phyloP scores from a whole-genome alignment of 495 filamentous ascomycete genomes.

The Penicillium pulvis region DNA sequence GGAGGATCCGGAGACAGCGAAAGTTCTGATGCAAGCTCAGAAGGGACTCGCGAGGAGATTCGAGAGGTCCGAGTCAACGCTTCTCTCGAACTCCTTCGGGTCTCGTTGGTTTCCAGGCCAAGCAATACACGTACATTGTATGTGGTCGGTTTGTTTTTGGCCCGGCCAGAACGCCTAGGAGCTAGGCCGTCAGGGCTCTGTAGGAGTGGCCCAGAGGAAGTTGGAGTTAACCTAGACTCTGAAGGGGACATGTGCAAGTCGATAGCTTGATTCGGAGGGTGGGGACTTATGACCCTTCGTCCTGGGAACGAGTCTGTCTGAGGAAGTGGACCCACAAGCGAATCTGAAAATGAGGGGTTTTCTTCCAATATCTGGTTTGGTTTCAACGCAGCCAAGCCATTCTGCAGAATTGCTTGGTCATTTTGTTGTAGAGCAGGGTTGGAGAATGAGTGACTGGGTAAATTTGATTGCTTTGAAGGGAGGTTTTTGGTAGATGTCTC shows the following conservation, averaged over 20 bases:
- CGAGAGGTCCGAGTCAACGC: neutral
- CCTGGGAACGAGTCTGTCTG: neutral
- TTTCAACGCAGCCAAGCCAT: neutral
- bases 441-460: neutral
- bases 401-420: neutral
- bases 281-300: neutral
- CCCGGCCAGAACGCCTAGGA: constrained; percentile 15
- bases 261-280: neutral
- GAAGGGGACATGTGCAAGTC: neutral
- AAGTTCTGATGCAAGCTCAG: neutral
- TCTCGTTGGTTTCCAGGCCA: constrained; percentile 4
- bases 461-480: neutral
- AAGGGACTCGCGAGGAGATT: neutral
- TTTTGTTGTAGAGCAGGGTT: neutral
- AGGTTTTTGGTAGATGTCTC: neutral
- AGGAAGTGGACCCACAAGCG: neutral
- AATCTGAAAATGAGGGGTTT: neutral
- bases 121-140: constrained; percentile 18
- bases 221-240: neutral
- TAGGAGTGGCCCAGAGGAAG: neutral
- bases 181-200: too few species aligned
- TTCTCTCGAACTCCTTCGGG: neutral
- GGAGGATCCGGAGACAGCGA: neutral
- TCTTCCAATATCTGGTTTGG: neutral
- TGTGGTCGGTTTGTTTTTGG: constrained; percentile 13